Conservation (phyloP, 768 basidiomycete species). For the Lactarius sanguifluus region DNA sequence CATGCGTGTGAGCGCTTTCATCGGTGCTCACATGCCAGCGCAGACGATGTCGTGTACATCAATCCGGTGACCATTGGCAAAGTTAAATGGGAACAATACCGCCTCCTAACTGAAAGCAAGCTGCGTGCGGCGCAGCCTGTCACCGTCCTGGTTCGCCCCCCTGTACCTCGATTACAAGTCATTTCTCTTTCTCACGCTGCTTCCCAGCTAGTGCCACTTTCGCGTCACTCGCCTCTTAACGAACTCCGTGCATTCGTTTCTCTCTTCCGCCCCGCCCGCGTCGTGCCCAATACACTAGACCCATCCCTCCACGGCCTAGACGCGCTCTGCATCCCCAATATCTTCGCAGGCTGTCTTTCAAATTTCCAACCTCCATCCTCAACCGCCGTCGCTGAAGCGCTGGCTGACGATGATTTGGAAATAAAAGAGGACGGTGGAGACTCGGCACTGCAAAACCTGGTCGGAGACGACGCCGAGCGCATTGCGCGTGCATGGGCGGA, state of each 20-base stretch:
- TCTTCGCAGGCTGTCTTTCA: conserved; percentile 63
- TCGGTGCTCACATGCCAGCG: conserved; percentile 53
- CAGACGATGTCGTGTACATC: conserved; percentile 72
- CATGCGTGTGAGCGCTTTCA: conserved; percentile 90
- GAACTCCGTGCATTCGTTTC: conserved; percentile 81
- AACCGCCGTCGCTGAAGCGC: background rate
- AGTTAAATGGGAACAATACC: conserved; percentile 53
- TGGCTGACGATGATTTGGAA: conserved; percentile 16
- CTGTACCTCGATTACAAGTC: conserved; percentile 2
- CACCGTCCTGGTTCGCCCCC: conserved; percentile 56
- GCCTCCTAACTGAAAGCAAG: conserved; percentile 43
- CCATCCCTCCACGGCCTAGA: conserved; percentile 57
- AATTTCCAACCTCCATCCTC: conserved; percentile 20
- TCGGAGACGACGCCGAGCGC: conserved; percentile 49
- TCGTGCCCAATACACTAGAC: conserved; percentile 80
- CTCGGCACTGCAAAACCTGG: conserved; percentile 61
- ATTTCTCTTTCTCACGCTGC: background rate
- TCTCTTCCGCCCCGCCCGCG: conserved; percentile 71
- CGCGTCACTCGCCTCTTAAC: conserved; percentile 83
- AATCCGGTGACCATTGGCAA: conserved; percentile 78
- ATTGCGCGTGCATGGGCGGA: conserved; percentile 58
- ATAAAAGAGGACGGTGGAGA: conserved; percentile 40
- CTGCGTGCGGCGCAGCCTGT: conserved; percentile 49
- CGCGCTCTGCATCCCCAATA: conserved; percentile 66
- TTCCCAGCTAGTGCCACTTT: conserved; percentile 75